Evolutionary conservation across 75 land plant genomes (phyloP), one percentile per base, ranked within the genome.

Genomic region (Picea glauca): DNA sequence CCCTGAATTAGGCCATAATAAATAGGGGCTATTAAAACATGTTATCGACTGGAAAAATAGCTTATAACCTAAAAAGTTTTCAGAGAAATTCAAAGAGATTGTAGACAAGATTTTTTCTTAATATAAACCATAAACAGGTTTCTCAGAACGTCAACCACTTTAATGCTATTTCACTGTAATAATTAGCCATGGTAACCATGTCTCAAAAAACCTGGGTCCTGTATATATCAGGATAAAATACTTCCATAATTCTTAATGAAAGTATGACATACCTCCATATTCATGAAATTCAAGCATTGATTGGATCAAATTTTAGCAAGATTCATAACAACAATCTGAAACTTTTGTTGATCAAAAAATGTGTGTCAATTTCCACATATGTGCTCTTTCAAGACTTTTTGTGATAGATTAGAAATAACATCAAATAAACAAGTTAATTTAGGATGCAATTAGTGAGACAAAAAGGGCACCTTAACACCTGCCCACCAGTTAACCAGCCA

Each of bases 401-500:
- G 11, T 68, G 8, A 40, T 40, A 68, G 8, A 40, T 18, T 40
- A 40, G 3, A 7, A 67, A 67, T 2, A 38, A 32, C 17, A 68
- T 68, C 40, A 43, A 20, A 68, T 2, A 40, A 0, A 35, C 38
- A 35, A 17, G 18, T 67, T 15, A 38, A 38, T 33, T 65, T 65
- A 65, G 4, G 43, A 66, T 18, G 46, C 40, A 67, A 0, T 67
- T 35, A 67, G 31, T 35, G 21, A 43, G 76, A 23, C 43, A n/a
- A 56, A 6, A 75, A 57, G 68, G 18, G 15, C 43, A 87, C 89
- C 88, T 80, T 75, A n/a, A 87, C 84, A 54, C 84, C 89, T 21
- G 87, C 89, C 89, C 89, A 87, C 89, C 89, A 87, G 56, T 82
- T 87, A 63, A 87, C 58, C 31, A 87, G 61, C 89, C 89, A 87